Evolutionary conservation across 148 eudicot genomes (phyloP).

Genomic region (Silene conica): DNA sequence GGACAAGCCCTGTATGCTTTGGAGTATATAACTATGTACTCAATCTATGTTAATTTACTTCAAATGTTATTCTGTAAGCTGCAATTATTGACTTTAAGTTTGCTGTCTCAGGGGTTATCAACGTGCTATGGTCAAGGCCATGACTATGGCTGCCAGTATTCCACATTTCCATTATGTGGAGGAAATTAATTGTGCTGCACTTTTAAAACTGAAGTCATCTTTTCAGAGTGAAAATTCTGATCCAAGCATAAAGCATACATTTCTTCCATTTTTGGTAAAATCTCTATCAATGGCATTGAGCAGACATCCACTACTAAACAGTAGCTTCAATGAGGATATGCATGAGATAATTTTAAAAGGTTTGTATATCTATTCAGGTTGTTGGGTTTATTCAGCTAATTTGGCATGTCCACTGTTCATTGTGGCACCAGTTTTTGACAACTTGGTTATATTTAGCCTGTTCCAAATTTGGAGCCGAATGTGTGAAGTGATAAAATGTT

Average conservation of each 20-base stretch:
- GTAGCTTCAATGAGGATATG: conserved; percentile 64
- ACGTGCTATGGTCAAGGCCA: conserved; percentile 97
- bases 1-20: background rate
- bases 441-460: background rate
- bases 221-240: conserved; percentile 72
- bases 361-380: conserved; percentile 19
- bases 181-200: conserved; percentile 75
- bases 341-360: conserved; percentile 77
- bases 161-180: conserved; percentile 97
- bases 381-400: background rate
- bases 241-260: conserved; percentile 79
- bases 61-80: background rate
- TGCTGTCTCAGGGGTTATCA: conserved; percentile 72
- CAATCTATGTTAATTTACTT: no score
- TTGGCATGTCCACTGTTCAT: background rate
- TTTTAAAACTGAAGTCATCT: conserved; percentile 62
- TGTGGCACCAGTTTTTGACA: background rate
- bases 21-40: no score
- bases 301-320: conserved; percentile 71
- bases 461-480: background rate
- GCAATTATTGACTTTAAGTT: conserved; percentile 1
- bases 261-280: conserved; percentile 83
- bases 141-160: conserved; percentile 86
- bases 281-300: conserved; percentile 77
- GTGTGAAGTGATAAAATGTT: background rate